Conservation (phyloP, 2,329 filamentous ascomycete genomes). For the Pseudogymnoascus pannorum region DNA sequence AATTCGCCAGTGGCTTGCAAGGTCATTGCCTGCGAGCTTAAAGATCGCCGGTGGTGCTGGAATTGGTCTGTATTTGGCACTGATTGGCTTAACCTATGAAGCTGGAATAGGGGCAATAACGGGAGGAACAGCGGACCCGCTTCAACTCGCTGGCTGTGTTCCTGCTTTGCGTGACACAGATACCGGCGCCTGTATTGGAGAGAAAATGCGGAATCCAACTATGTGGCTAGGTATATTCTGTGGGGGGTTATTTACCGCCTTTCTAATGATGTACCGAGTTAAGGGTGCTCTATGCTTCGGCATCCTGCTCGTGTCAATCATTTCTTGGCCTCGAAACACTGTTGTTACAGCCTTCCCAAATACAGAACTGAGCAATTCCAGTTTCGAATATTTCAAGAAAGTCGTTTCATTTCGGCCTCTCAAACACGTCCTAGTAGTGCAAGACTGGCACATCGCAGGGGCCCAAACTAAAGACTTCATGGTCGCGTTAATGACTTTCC, state of each 20-base stretch:
- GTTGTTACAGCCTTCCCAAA: slow-evolving; percentile 75
- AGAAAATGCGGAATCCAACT: slow-evolving; percentile 75
- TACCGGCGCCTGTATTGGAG: slow-evolving; percentile 52
- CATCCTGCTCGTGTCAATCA: slow-evolving; percentile 76
- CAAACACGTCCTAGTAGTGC: slow-evolving; percentile 57
- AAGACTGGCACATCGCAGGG: slow-evolving; percentile 57
- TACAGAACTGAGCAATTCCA: slow-evolving; percentile 56
- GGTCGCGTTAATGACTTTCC: slow-evolving; percentile 77
- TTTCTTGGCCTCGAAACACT: slow-evolving; percentile 77
- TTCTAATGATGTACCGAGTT: slow-evolving; percentile 79
- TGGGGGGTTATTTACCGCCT: slow-evolving; percentile 69
- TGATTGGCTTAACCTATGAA: slow-evolving; percentile 70
- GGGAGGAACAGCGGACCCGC: slow-evolving; percentile 57
- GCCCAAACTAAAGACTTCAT: slow-evolving; percentile 65
- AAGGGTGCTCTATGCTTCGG: slow-evolving; percentile 82
- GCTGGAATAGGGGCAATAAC: slow-evolving; percentile 76
- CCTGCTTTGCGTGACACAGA: slow-evolving; percentile 7
- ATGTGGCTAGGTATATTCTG: slow-evolving; percentile 89
- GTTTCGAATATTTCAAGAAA: slow-evolving; percentile 81
- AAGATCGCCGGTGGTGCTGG: slow-evolving; percentile 82
- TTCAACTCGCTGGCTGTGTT: slow-evolving; percentile 59
- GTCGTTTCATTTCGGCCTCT: slow-evolving; percentile 81
- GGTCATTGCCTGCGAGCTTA: slow-evolving; percentile 74
- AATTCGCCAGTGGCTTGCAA: slow-evolving; percentile 80
- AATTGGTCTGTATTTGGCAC: slow-evolving; percentile 67